phyloP scores from a whole-genome alignment of 140 eudicot species.

The Erigeron philadelphicus region DNA sequence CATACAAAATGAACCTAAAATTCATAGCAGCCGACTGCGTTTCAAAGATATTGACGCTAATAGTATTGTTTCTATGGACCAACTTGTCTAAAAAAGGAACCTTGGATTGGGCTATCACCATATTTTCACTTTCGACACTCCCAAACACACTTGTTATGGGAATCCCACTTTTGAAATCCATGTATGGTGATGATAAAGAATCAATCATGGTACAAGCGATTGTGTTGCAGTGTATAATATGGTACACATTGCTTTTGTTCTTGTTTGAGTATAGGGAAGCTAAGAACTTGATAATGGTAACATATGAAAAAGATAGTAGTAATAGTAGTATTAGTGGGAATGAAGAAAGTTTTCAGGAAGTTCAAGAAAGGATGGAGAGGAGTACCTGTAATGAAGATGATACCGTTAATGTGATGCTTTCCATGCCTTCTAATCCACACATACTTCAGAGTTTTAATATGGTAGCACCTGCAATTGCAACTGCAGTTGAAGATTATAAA shows the following conservation, averaged over 20 bases:
- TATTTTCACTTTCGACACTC: constrained; percentile 41
- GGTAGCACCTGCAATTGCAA: constrained; percentile 34
- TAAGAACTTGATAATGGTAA: constrained; percentile 25
- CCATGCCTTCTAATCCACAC: constrained; percentile 32
- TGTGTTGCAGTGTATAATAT: constrained; percentile 43
- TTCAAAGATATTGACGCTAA: constrained; percentile 33
- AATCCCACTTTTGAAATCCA: constrained; percentile 39
- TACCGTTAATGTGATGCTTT: constrained; percentile 26
- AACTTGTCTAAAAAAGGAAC: constrained; percentile 33
- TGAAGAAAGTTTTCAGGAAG: constrained; percentile 23
- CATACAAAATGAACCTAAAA: constrained; percentile 41
- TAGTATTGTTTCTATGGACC: constrained; percentile 34
- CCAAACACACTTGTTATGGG: constrained; percentile 46
- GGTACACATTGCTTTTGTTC: constrained; percentile 39
- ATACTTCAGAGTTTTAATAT: constrained; percentile 31
- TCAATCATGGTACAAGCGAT: constrained; percentile 41
- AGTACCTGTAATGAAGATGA: constrained; percentile 31
- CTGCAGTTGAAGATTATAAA: constrained; percentile 28
- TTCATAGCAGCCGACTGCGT: constrained; percentile 41
- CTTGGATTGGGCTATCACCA: constrained; percentile 42
- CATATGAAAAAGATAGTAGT: constrained; percentile 15
- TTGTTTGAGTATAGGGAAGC: constrained; percentile 44
- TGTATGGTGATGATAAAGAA: constrained; percentile 46
- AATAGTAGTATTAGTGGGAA: constrained; percentile 1
- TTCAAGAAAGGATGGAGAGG: constrained; percentile 32